Base-by-base conservation (phyloP, 2,329 filamentous ascomycete species). In the Biscogniauxia mediterranea region DNA sequence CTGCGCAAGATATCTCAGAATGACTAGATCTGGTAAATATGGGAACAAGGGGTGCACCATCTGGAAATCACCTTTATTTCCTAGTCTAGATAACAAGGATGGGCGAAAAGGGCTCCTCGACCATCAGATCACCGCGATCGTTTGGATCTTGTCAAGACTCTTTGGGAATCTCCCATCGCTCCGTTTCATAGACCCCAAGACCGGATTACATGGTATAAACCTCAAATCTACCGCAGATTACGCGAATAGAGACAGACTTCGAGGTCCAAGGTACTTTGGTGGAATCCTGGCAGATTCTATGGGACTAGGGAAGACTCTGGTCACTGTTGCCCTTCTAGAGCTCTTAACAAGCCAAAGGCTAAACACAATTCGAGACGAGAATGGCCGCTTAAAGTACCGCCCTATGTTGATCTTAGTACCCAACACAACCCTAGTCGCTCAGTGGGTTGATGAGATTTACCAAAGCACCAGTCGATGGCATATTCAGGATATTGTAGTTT, bases 251-350 rank as follows among this genome's bases (percentile, higher is more conserved):
- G n/a, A 54, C 4, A 57, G 32, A 25, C 63, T 73, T 1, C 61
- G 59, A 15, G 66, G 68, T 6, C 68, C 69, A 0, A 64, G 55
- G 20, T 72, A 69, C 15, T 66, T 61, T 17, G 70, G 70, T n/a
- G 69, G 65, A 17, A 71, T 73, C 13, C 60, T 71, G 1, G 70
- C 69, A 0, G 71, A 73, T 26, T 71, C 69, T 0, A 72, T 73
- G 71, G 71, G 71, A 5, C 60, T 73, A 1, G 71, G 71, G 1
- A 73, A 73, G 57, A 73, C 70, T 0, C 55, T 73, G 2, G 64
- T 64, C 4, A 67, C 64, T 0, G 62, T 70, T 50, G 65, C 70
- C 13, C 61, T 65, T 9, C 11, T 72, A 1, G 59, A 66, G 8
- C 57, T 73, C 3, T 25, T 73, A 11, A 61, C 66, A 1, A 59